These are phyloP conservation scores for Coniochaeta sp. DNA, from an alignment of 2,329 filamentous ascomycete species.

Conservation along the genomic window DNA sequence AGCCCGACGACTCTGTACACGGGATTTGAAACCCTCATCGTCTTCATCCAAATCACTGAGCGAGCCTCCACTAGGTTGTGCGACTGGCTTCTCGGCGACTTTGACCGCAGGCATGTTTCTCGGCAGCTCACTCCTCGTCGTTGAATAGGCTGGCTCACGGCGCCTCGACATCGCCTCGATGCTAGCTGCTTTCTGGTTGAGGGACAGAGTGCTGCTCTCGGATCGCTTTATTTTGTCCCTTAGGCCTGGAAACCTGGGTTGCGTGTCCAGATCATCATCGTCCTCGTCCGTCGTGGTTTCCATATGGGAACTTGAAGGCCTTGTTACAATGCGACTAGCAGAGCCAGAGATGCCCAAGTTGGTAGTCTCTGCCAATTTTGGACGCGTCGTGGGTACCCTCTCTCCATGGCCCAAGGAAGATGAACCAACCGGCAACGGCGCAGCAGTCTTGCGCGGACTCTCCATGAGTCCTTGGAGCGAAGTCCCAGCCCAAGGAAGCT, in stretches of 20 bases:
- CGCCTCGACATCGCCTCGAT: not conserved
- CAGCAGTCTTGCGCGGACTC: constrained; percentile 22
- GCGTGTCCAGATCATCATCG: constrained; percentile 9
- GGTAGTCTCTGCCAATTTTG: not conserved
- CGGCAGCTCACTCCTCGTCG: not conserved
- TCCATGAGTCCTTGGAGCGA: constrained; percentile 35
- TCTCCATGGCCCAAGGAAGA: not conserved
- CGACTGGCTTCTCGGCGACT: not conserved
- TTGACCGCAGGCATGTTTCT: not conserved
- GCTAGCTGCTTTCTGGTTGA: not conserved
- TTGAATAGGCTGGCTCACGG: not conserved
- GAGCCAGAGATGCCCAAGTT: not conserved
- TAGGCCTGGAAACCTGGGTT: not conserved
- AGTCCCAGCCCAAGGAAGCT: constrained; percentile 22
- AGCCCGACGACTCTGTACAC: constrained; percentile 9
- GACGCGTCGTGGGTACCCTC: not conserved
- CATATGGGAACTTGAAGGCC: not conserved
- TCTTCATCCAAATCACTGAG: constrained; percentile 7
- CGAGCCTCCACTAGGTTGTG: not conserved
- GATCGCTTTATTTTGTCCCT: not conserved
- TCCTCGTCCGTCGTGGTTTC: constrained; percentile 6
- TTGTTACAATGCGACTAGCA: not conserved
- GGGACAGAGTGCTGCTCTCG: not conserved
- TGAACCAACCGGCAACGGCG: constrained; percentile 13
- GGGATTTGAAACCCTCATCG: constrained; percentile 11